Conservation (phyloP, 768 basidiomycete genomes). For the Inosperma sp. region DNA sequence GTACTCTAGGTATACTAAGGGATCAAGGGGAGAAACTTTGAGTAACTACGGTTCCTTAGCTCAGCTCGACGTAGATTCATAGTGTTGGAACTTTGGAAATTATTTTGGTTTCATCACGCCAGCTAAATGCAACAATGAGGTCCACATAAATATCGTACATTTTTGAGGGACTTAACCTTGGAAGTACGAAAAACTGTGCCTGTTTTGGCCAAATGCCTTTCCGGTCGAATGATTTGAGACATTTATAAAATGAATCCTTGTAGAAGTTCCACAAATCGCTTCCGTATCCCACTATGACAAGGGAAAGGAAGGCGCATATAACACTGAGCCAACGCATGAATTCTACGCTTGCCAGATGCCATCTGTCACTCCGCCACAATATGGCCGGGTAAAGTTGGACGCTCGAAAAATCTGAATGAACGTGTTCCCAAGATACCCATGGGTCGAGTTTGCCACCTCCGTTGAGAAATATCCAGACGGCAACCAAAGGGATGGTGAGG, state of each 20-base stretch:
- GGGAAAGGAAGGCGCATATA: slow-evolving; percentile 52
- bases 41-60: too few relatives aligned
- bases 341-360: slow-evolving; percentile 31
- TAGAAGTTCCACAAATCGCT: slow-evolving; percentile 57
- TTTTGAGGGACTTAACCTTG: too few relatives aligned
- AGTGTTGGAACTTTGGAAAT: too few relatives aligned
- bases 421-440: too few relatives aligned
- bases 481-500: slow-evolving; percentile 42
- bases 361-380: slow-evolving; percentile 36
- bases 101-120: too few relatives aligned
- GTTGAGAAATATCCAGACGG: slow-evolving; percentile 38
- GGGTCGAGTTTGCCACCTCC: slow-evolving; percentile 30
- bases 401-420: slow-evolving; percentile 47
- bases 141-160: too few relatives aligned
- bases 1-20: too few relatives aligned
- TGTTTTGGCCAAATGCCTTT: slow-evolving; percentile 32
- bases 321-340: slow-evolving; percentile 46
- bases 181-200: too few relatives aligned
- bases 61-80: too few relatives aligned
- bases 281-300: slow-evolving; percentile 62
- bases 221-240: slow-evolving; percentile 35
- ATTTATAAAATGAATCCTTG: too few relatives aligned
- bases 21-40: too few relatives aligned
- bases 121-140: too few relatives aligned
- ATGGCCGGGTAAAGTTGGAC: slow-evolving; percentile 40